Percentiles rank a stretch among this genome's conserved stretches.
These are phyloP conservation scores for Cercophora scortea DNA, from an alignment of 495 filamentous ascomycete species.

Conservation along the genomic window DNA sequence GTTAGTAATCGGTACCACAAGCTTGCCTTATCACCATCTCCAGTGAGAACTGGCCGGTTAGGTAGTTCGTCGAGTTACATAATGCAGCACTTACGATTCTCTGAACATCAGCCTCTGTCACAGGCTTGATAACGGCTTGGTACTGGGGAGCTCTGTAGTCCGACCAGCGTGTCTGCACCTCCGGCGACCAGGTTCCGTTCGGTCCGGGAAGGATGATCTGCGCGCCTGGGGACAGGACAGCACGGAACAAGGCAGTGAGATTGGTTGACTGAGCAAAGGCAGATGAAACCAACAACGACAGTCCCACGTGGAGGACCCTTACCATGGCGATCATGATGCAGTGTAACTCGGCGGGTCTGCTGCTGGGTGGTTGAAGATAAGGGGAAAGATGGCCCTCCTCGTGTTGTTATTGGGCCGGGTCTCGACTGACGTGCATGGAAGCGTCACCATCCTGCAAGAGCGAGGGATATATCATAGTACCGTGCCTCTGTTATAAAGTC, in stretches of 20 bases:
- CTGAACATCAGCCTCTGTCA: neutral
- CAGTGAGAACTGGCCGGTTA: neutral
- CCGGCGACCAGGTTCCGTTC: neutral
- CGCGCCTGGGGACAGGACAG: neutral
- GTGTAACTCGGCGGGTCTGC: too few species aligned
- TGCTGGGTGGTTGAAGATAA: too few species aligned
- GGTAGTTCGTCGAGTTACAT: neutral
- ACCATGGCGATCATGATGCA: too few species aligned
- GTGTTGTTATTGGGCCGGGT: too few species aligned
- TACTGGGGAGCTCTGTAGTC: neutral
- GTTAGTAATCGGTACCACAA: neutral
- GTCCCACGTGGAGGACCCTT: too few species aligned
- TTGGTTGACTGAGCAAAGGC: neutral
- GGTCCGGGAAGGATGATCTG: neutral
- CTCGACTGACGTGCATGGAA: too few species aligned
- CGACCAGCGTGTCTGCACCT: neutral
- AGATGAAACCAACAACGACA: too few species aligned
- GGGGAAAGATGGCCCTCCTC: too few species aligned
- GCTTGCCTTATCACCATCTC: too few species aligned
- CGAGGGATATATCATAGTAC: too few species aligned
- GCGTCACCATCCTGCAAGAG: too few species aligned
- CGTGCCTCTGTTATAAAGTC: too few species aligned
- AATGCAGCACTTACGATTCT: neutral
- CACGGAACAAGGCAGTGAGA: neutral
- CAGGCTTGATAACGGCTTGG: neutral